phyloP scores from a whole-genome alignment of 1,284 basidiomycete genomes.

The Rhodotorula sp. region DNA sequence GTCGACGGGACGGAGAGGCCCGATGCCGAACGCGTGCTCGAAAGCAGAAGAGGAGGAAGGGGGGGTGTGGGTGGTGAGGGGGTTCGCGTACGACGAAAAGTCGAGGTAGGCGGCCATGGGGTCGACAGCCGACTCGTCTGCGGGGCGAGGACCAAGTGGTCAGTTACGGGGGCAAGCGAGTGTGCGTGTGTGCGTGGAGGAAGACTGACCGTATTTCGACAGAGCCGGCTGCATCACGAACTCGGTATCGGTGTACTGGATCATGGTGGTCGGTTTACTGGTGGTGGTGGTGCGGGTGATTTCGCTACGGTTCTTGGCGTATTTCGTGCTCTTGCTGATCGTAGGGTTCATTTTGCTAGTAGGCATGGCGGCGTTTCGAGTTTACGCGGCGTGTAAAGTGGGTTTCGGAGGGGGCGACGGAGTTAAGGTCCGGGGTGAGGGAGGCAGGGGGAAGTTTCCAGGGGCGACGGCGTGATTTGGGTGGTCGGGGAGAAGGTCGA shows the following conservation, averaged over 20 bases:
- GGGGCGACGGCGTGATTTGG: constrained; percentile 3
- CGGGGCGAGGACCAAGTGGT: neutral
- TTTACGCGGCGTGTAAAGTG: neutral
- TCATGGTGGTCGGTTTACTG: constrained; percentile 14
- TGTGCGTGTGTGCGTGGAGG: neutral
- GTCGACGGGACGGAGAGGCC: constrained; percentile 28
- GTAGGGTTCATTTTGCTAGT: neutral
- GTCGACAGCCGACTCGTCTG: constrained; percentile 31
- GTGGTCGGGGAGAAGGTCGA: neutral
- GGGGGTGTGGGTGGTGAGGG: neutral
- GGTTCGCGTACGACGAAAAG: constrained; percentile 28
- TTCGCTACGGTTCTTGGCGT: neutral
- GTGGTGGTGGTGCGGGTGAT: neutral
- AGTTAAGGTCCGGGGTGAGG: constrained; percentile 2
- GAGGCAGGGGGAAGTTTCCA: constrained; percentile 1
- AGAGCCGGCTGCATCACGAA: constrained; percentile 4
- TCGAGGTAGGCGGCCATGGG: constrained; percentile 34
- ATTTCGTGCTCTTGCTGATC: constrained; percentile 4
- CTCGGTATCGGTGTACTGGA: constrained; percentile 13
- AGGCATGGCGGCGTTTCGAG: neutral
- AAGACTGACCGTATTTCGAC: constrained; percentile 15
- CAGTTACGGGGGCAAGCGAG: neutral
- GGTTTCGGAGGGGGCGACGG: too few species aligned
- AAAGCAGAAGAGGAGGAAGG: constrained; percentile 2
- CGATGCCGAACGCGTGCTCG: constrained; percentile 20